Evolutionary conservation across 139 green algal species (phyloP).

Genomic region (Chlorella vulgaris): DNA sequence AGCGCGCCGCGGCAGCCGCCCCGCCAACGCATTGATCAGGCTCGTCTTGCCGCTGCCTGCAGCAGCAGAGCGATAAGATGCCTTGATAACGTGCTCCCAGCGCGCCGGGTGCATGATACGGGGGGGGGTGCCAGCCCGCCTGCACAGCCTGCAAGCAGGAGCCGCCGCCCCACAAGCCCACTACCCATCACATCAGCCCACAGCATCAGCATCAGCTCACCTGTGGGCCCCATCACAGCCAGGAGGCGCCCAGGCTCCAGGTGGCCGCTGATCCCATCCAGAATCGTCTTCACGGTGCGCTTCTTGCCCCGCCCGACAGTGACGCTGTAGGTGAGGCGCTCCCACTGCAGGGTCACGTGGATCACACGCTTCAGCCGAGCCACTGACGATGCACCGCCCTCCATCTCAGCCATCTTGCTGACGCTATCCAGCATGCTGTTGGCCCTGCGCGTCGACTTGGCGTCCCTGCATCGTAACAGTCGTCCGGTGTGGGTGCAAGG

Average conservation of each 20-base stretch:
- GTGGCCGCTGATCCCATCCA: constrained; percentile 26
- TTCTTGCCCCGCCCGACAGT: constrained; percentile 6
- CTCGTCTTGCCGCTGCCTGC: constrained; percentile 48
- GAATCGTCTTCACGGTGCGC: constrained; percentile 24
- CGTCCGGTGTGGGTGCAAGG: too few species aligned
- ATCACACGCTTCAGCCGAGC: constrained; percentile 21
- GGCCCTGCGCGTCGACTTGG: not conserved
- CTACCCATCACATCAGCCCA: too few species aligned
- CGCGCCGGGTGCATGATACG: too few species aligned
- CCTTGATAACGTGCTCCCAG: too few species aligned
- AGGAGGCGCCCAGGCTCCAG: constrained; percentile 41
- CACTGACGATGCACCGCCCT: not conserved
- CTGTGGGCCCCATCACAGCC: constrained; percentile 52
- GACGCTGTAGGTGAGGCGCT: constrained; percentile 35
- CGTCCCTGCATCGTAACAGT: constrained; percentile 8
- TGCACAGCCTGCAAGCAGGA: too few species aligned
- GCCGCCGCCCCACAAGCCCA: too few species aligned
- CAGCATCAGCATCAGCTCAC: not conserved
- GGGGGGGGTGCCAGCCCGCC: too few species aligned
- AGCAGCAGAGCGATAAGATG: constrained; percentile 38
- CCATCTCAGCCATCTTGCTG: not conserved
- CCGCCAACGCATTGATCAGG: constrained; percentile 45
- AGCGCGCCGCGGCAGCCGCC: constrained; percentile 31
- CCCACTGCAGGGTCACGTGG: constrained; percentile 33
- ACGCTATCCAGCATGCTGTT: constrained; percentile 26